A percentile compares a stretch with the other conserved stretches of the same genome.
Conservation (phyloP, 768 basidiomycete species). For the Russula lepida region DNA sequence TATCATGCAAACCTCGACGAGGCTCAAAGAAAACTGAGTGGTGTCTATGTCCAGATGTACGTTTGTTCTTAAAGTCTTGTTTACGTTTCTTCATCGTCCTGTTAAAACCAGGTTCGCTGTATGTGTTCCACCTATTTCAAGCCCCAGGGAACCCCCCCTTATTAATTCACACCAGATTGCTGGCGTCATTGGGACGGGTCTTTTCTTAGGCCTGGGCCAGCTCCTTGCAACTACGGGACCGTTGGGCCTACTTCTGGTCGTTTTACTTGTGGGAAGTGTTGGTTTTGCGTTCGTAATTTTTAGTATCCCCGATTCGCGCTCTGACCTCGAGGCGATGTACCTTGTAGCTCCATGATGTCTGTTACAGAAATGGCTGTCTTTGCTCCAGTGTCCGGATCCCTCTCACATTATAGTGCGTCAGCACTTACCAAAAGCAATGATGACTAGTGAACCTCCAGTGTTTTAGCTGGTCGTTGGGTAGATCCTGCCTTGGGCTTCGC, state of each 20-base stretch:
- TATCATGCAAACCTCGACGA: constrained; percentile 15
- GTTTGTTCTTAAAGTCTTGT: background rate
- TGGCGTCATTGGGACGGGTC: constrained; percentile 27
- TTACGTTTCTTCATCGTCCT: background rate
- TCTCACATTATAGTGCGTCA: constrained; percentile 25
- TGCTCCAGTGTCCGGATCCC: constrained; percentile 27
- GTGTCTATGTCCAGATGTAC: constrained; percentile 19
- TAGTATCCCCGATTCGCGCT: background rate
- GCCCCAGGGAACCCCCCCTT: background rate
- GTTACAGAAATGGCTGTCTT: constrained; percentile 27
- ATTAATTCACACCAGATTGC: constrained; percentile 19
- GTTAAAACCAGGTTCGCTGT: constrained; percentile 13
- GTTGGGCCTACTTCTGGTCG: constrained; percentile 27
- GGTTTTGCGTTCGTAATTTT: constrained; percentile 25
- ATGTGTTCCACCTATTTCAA: background rate
- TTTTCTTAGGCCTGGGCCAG: constrained; percentile 28
- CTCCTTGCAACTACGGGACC: constrained; percentile 26
- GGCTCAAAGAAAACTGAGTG: constrained; percentile 14
- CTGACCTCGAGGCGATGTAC: background rate
- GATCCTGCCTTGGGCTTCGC: constrained; percentile 29
- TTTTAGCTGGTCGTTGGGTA: constrained; percentile 28
- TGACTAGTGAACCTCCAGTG: background rate
- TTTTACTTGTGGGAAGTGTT: constrained; percentile 25
- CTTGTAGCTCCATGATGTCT: constrained; percentile 25
- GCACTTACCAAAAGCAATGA: background rate